Percentiles rank a stretch among this genome's conserved stretches.
These are phyloP conservation scores for Diutina neorugosa DNA, from an alignment of 1,139 yeast species.

Conservation along the genomic window DNA sequence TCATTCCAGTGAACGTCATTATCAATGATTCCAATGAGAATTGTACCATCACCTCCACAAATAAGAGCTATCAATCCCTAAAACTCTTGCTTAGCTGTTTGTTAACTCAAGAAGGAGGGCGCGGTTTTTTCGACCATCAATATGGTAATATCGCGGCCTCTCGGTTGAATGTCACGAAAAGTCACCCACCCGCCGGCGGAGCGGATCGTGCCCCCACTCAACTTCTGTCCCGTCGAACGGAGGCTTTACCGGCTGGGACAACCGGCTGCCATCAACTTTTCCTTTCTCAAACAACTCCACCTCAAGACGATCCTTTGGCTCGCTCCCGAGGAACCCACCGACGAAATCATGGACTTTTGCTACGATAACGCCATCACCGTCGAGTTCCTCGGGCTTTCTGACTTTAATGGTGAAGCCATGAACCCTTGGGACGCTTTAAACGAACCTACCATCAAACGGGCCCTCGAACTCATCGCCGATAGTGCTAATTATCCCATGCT, in stretches of 20 bases:
- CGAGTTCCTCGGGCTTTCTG: slow-evolving; percentile 54
- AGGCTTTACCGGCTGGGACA: slow-evolving; percentile 84
- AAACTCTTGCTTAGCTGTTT: too few relatives aligned
- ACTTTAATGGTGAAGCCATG: slow-evolving; percentile 20
- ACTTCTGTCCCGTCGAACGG: slow-evolving; percentile 89
- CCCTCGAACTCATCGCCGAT: slow-evolving; percentile 64
- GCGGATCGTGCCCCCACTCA: slow-evolving; percentile 82
- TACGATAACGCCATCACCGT: slow-evolving; percentile 54
- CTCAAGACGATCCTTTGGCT: slow-evolving; percentile 83
- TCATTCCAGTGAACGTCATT: too few relatives aligned
- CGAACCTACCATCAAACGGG: slow-evolving; percentile 67
- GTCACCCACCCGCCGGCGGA: slow-evolving; percentile 28
- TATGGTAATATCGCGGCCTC: neutral
- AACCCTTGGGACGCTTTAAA: slow-evolving; percentile 97
- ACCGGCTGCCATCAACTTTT: slow-evolving; percentile 90
- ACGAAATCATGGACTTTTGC: slow-evolving; percentile 72
- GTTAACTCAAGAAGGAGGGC: too few relatives aligned
- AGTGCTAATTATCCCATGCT: slow-evolving; percentile 68
- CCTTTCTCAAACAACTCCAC: slow-evolving; percentile 63
- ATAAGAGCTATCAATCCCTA: too few relatives aligned
- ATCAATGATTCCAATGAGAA: too few relatives aligned
- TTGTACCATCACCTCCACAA: neutral
- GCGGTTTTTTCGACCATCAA: neutral
- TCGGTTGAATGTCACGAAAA: slow-evolving; percentile 1
- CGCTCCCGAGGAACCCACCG: slow-evolving; percentile 92